Base-by-base conservation (phyloP, 148 eudicot genomes). In the Rhododendron kiyosumense region DNA sequence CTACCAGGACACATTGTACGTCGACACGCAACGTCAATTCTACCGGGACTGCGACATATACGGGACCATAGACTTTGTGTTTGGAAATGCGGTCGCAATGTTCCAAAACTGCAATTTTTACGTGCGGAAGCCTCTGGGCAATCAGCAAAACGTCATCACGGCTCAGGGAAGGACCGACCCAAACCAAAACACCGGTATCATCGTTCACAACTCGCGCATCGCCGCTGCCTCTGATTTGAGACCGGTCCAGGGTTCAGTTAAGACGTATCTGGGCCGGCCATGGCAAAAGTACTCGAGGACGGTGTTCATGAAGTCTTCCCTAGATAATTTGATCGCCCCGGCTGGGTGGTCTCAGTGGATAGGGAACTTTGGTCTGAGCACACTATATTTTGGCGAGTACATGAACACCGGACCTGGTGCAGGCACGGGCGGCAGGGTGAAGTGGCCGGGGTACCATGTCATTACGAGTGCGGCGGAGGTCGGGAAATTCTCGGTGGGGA, bases 371-470 rank as follows among this genome's bases (percentile, higher is more conserved):
- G 94, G 89, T n/a, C 54, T 91, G 48, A 86, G 87, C 3, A 91
- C 94, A 5, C 86, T 91, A 48, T 92, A 88, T 46, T 92, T 88
- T 41, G 94, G 89, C 1, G 94, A 92, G 79, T 92, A 91, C 74
- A 88, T 91, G 94, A 94, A 92, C 79, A 61, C 13, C 4, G 96
- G 96, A 15, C 75, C 46, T 3, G 96, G 96, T 54, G 89, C 96
- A 0, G 73, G 61, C 32, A 94, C 92, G 0, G 84, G 82, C 10
- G 85, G 88, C 0, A 89, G 96, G 85, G 94, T 92, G 26, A 91
- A 87, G 17, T 94, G 94, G 96, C 87, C 89, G 0, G 96, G 94
- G 11, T 91, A 88, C 83, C 92, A 86, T 34, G 79, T 89, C 18
- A 87, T 91, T 41, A 88, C 85, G 0, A 90, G 84, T 26, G 86